These are phyloP conservation scores for Cystofilobasidium macerans DNA, from an alignment of 768 basidiomycete species.

Conservation along the genomic window DNA sequence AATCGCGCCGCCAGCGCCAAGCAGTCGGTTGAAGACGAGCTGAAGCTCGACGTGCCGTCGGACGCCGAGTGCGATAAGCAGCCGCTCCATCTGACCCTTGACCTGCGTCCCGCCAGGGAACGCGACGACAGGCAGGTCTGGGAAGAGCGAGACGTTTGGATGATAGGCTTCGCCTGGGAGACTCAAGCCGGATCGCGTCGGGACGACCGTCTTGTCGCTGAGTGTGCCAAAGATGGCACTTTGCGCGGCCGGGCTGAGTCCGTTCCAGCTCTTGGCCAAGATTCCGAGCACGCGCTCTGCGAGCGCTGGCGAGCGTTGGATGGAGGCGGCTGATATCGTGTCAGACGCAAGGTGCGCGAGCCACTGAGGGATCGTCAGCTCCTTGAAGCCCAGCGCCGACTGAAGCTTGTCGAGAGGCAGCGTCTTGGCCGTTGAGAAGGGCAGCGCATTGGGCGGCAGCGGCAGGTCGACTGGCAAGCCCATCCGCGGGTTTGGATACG, in stretches of 20 bases:
- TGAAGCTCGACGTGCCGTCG: slow-evolving; percentile 58
- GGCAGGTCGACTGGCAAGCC: slow-evolving; percentile 64
- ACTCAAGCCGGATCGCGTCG: slow-evolving; percentile 63
- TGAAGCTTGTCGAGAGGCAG: slow-evolving; percentile 33
- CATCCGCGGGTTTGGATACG: slow-evolving; percentile 57
- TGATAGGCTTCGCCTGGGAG: slow-evolving; percentile 67
- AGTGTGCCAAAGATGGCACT: slow-evolving; percentile 47
- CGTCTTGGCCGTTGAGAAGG: slow-evolving; percentile 50
- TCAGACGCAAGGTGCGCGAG: slow-evolving; percentile 51
- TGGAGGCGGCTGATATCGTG: slow-evolving; percentile 42
- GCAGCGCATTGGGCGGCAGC: slow-evolving; percentile 61
- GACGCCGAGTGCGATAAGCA: slow-evolving; percentile 58
- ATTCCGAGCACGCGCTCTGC: slow-evolving; percentile 65
- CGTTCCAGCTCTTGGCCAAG: slow-evolving; percentile 62
- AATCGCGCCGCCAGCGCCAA: slow-evolving; percentile 32
- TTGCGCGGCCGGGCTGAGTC: slow-evolving; percentile 47
- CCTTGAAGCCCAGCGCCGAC: slow-evolving; percentile 60
- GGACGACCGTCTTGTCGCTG: slow-evolving; percentile 41
- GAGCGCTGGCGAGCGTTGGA: slow-evolving; percentile 58
- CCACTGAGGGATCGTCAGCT: slow-evolving; percentile 68
- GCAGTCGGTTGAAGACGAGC: slow-evolving; percentile 65
- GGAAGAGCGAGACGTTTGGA: slow-evolving; percentile 70
- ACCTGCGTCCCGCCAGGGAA: slow-evolving; percentile 54
- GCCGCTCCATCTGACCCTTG: slow-evolving; percentile 61
- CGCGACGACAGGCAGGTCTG: slow-evolving; percentile 70